Base-by-base conservation (phyloP, 495 filamentous ascomycete species). In the Penicillium ochrochloron region DNA sequence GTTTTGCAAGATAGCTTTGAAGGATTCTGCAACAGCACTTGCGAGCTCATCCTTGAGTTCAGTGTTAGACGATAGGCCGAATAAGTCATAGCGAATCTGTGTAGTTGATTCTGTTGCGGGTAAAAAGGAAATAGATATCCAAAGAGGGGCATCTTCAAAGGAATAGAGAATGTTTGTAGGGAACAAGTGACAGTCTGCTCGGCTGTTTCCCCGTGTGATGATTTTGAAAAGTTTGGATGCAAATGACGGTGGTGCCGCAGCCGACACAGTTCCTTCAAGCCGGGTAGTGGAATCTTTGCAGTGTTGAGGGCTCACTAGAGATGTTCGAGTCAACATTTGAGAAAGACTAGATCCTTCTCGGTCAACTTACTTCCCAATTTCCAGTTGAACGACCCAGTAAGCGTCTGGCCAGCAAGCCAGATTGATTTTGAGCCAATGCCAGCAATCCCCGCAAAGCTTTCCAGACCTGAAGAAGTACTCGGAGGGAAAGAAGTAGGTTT, bases 341-440 rank as follows among this genome's bases (percentile, higher is more conserved):
- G 31, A 2, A n/a, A 34, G 4, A 33, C 2, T 9, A 2, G 17
- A n/a, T 10, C 15, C 25, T 11, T 5, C 7, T 21, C 1, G 14
- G 12, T 34, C 7, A 15, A 67, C 68, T 59, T 56, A 79, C 78
- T 29, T 8, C 65, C 69, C 17, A 70, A 17, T 54, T 83, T 84
- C 83, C 81, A 84, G 57, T 84, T 84, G 33, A 84, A 83, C 0
- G 55, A 37, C 6, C 78, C 78, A 11, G 78, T 66, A 2, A 81
- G 37, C 4, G 70, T 77, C 59, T 73, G 73, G 27, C 81, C 81
- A 35, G 64, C 57, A 10, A 80, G 42, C 74, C 76, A 82, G 11
- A 29, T 51, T 8, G 61, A 71, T 25, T 62, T 66, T 4, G 31
- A 53, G 14, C 54, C 48, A 15, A 73, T 17, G 6, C 63, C 59